These are phyloP conservation scores for Lipomyces yamadae DNA, from an alignment of 805 yeast genomes.

Conservation along the genomic window DNA sequence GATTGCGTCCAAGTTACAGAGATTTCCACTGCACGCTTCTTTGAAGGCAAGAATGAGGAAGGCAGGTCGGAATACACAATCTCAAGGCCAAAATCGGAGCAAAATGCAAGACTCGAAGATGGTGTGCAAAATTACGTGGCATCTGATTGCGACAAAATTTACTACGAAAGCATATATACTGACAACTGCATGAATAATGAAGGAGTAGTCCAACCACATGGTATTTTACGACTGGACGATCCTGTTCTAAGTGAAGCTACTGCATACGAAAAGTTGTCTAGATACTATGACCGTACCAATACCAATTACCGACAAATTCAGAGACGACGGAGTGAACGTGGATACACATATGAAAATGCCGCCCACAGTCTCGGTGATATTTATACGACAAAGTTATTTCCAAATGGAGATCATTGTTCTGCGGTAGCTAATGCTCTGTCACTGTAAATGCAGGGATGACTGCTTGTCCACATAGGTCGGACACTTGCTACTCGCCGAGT, in stretches of 20 bases:
- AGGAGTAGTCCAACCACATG: background rate
- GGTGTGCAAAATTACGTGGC: background rate
- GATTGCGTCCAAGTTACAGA: background rate
- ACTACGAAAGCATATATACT: background rate
- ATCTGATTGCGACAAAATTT: background rate
- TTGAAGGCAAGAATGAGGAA: background rate
- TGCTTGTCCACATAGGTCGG: background rate
- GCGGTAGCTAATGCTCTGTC: background rate
- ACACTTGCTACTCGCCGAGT: background rate
- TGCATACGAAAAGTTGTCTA: background rate
- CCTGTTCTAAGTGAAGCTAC: background rate
- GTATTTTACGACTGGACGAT: background rate
- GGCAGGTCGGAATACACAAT: background rate
- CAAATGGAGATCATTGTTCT: background rate
- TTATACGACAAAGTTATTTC: background rate
- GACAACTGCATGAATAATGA: background rate
- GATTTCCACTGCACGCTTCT: background rate
- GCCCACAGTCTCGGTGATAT: background rate
- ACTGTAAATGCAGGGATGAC: background rate
- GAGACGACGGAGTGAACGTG: background rate
- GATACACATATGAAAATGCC: background rate
- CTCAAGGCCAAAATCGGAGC: background rate
- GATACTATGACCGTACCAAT: background rate
- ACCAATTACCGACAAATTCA: background rate
- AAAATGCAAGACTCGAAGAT: background rate